These are phyloP conservation scores for Triadica sebifera DNA, from an alignment of 345 rosid genomes.

Conservation along the genomic window DNA sequence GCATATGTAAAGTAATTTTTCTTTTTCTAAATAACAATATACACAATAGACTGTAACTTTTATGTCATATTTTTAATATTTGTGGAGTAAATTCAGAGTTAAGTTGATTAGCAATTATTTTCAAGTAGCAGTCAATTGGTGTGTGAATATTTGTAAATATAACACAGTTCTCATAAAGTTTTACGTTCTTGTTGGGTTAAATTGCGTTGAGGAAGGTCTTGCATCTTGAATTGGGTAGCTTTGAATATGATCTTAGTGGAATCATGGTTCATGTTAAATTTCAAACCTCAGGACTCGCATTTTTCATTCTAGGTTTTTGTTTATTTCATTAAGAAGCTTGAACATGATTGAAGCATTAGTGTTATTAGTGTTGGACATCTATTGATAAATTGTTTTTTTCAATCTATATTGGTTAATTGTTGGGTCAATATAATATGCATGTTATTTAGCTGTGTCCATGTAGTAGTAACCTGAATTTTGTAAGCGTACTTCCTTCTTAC, in stretches of 20 bases:
- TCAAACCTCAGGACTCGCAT: neutral
- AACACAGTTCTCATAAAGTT: neutral
- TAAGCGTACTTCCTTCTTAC: neutral
- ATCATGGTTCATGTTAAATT: neutral
- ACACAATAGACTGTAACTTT: neutral
- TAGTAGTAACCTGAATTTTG: too few species aligned
- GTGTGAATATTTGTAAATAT: neutral
- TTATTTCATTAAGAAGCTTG: too few species aligned
- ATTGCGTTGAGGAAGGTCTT: conserved; percentile 1
- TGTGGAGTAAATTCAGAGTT: neutral
- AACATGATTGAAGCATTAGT: too few species aligned
- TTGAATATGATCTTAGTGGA: too few species aligned
- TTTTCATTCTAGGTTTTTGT: too few species aligned
- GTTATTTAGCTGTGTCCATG: too few species aligned
- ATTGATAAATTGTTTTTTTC: too few species aligned
- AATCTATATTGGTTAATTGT: too few species aligned
- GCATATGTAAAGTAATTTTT: neutral
- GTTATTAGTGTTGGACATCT: too few species aligned
- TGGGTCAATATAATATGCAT: too few species aligned
- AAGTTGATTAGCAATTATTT: neutral
- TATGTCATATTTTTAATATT: neutral
- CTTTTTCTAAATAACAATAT: neutral
- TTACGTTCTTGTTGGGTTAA: neutral
- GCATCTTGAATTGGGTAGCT: neutral
- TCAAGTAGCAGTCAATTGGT: neutral